Evolutionary conservation across 139 green algal species (phyloP), one percentile per base, ranked within the genome.

Genomic region (Dunaliella primolecta): DNA sequence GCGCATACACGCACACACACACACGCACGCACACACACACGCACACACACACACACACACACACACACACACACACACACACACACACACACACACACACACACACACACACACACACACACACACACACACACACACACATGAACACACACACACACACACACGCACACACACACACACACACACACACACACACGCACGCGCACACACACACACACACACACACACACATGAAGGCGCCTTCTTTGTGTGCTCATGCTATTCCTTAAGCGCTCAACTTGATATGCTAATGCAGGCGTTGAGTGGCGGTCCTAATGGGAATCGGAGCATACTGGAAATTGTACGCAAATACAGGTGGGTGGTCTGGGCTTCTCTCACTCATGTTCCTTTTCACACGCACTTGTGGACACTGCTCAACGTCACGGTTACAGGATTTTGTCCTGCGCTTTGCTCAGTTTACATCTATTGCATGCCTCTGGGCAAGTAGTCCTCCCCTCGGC

Each of bases 271-370:
- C n/a, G n/a, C n/a, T n/a, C n/a, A n/a, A n/a, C n/a, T n/a, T n/a
- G n/a, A n/a, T n/a, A n/a, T n/a, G n/a, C n/a, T n/a, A n/a, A n/a
- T 64, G 46, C 46, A 64, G 46, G 46, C 46, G 7, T 15, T 64
- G 7, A 64, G 46, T 64, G 46, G 7, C 15, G 46, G 46, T 15
- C 46, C 46, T 7, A 7, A 64, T 25, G 46, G 46, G 7, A 7
- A 64, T 25, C 46, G 46, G 7, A 81, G 72, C 71, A 81, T 34
- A 1, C 72, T 85, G 11, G 71, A 80, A 2, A 36, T 85, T 2
- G 31, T 85, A 27, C 34, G 3, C 35, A 81, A 37, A 27, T 82
- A 86, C 75, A 82, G 37, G 46, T 64, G 46, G 46, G 46, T n/a
- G n/a, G n/a, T n/a, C n/a, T n/a, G n/a, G n/a, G n/a, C n/a, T n/a